phyloP scores from a whole-genome alignment of 495 filamentous ascomycete species.

The Tuber microsphaerosporum region DNA sequence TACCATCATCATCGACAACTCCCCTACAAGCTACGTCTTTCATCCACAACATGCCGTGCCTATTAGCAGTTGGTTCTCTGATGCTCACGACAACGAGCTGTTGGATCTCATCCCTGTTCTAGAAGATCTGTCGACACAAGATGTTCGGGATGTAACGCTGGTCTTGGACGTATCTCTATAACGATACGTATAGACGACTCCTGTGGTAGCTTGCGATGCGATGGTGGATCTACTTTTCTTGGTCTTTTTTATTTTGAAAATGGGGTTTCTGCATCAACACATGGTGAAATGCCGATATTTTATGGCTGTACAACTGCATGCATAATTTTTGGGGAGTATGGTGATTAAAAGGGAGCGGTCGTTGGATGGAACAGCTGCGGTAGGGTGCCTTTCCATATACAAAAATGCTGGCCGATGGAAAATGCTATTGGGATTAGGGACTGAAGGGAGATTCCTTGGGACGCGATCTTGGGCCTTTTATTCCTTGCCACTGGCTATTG shows the following conservation, averaged over 20 bases:
- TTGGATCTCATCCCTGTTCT: conserved; percentile 97
- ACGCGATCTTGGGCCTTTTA: conserved; percentile 33
- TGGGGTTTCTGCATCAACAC: conserved; percentile 25
- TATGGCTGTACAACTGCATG: conserved; percentile 33
- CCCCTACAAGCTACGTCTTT: conserved; percentile 98
- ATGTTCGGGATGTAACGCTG: conserved; percentile 91
- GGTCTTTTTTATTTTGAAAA: conserved; percentile 34
- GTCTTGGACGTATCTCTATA: conserved; percentile 93
- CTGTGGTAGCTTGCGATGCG: conserved; percentile 4
- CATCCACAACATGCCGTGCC: conserved; percentile 98
- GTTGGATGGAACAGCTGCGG: conserved; percentile 27
- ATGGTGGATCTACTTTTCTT: conserved; percentile 21
- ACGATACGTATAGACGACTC: conserved; percentile 24
- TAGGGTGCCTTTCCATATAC: conserved; percentile 29
- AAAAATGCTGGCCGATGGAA: conserved; percentile 23
- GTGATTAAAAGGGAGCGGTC: conserved; percentile 13
- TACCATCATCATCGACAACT: conserved; percentile 99
- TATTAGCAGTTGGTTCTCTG: conserved; percentile 99
- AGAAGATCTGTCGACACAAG: conserved; percentile 81
- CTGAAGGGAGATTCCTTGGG: conserved; percentile 18
- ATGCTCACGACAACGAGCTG: conserved; percentile 98
- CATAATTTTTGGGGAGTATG: conserved; percentile 14
- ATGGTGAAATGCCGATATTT: not conserved
- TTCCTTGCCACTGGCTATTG: conserved; percentile 26
- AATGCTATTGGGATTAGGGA: conserved; percentile 10